Percentiles rank a stretch among this genome's conserved stretches.
phyloP scores from a whole-genome alignment of 176 grass and related monocot species.

The Alopecurus myosuroides region DNA sequence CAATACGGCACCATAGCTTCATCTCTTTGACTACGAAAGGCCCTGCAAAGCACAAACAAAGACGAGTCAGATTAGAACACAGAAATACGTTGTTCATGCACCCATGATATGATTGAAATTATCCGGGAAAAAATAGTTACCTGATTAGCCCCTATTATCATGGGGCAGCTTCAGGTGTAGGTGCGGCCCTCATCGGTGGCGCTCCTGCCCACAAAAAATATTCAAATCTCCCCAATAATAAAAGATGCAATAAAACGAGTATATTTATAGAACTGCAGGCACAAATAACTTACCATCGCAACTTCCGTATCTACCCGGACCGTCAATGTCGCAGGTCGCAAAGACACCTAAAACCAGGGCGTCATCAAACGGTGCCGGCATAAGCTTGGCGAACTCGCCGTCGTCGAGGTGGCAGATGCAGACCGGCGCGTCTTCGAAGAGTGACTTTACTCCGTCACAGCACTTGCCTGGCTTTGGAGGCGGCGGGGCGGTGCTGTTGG shows the following conservation, averaged over 20 bases:
- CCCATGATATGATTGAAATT: not conserved
- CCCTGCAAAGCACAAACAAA: not conserved
- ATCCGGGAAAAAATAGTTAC: not conserved
- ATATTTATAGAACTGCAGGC: not conserved
- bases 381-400: not conserved
- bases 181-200: not conserved
- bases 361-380: too few species aligned
- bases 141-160: not conserved
- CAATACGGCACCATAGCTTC: not conserved
- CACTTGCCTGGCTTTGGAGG: conserved; percentile 5
- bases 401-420: conserved; percentile 9
- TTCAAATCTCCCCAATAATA: not conserved
- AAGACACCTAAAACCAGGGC: too few species aligned
- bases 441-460: not conserved
- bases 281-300: not conserved
- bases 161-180: not conserved
- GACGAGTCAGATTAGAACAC: not conserved
- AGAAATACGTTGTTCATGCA: not conserved
- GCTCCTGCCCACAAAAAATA: not conserved
- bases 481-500: not conserved
- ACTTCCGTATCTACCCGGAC: not conserved
- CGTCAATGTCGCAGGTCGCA: too few species aligned
- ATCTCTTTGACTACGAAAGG: not conserved
- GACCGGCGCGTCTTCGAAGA: not conserved
- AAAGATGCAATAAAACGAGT: too few species aligned